Evolutionary conservation across 1,139 yeast genomes (phyloP), one percentile per base, ranked within the genome.

Genomic region (Blastobotrys elegans): DNA sequence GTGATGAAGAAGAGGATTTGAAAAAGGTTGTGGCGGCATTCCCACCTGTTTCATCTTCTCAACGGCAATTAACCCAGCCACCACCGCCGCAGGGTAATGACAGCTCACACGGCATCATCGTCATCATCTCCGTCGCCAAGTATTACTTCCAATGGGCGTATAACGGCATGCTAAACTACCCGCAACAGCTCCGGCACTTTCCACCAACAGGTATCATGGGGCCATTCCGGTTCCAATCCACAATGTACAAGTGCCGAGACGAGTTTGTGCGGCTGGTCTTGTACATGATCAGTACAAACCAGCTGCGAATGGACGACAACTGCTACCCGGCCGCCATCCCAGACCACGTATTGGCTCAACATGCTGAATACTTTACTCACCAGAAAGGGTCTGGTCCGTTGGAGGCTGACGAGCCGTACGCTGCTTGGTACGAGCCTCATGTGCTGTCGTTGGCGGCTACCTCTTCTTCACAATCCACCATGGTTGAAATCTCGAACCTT

Each of bases 71-170:
- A n/a, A n/a, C n/a, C n/a, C n/a, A n/a, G n/a, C n/a, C n/a, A n/a
- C n/a, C n/a, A n/a, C n/a, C n/a, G n/a, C n/a, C n/a, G n/a, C n/a
- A n/a, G n/a, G n/a, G n/a, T n/a, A n/a, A n/a, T n/a, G n/a, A n/a
- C n/a, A n/a, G 2, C 14, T 32, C 16, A 7, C 26, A 8, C n/a
- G 5, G 39, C 21, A 35, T 18, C n/a, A 6, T n/a, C 26, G 16
- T 7, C 7, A 22, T 22, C 16, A 10, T 10, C n/a, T 5, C 36
- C 4, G 16, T 33, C 16, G 32, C n/a, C 3, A 24, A 10, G 27
- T 40, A 40, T 27, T 40, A 20, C 27, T 40, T 40, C 18, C 43
- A 40, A 31, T 40, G 43, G 43, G 43, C 36, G 7, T 40, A 40
- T 21, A 40, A 40, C 36, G 43, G 43, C 13, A 16, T 31, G n/a